These are phyloP conservation scores for Inosperma sp. DNA, from an alignment of 768 basidiomycete species.

Conservation along the genomic window DNA sequence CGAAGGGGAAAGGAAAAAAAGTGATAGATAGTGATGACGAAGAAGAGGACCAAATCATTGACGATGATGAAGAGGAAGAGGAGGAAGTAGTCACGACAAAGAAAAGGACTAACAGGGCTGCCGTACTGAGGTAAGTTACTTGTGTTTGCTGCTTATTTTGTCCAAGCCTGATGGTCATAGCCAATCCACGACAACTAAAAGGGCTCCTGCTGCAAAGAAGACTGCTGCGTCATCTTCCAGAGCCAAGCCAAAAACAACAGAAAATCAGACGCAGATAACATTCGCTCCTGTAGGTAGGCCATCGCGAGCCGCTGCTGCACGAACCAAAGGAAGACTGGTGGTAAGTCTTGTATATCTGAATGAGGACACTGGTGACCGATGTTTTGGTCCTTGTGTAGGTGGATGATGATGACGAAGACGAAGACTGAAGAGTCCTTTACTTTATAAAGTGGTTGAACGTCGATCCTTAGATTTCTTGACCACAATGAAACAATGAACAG, in stretches of 20 bases:
- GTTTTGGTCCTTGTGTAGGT: too few relatives aligned
- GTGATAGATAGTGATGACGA: constrained; percentile 28
- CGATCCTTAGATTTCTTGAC: too few relatives aligned
- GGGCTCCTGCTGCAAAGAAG: constrained; percentile 29
- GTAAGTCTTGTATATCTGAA: too few relatives aligned
- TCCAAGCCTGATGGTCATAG: not conserved
- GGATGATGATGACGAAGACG: too few relatives aligned
- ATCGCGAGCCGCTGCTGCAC: constrained; percentile 63
- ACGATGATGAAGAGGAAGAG: constrained; percentile 10
- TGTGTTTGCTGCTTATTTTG: too few relatives aligned
- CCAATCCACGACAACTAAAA: constrained; percentile 31
- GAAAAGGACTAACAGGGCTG: constrained; percentile 7
- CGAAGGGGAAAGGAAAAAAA: constrained; percentile 49
- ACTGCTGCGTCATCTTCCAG: constrained; percentile 40
- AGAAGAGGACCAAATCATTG: constrained; percentile 3
- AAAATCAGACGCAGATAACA: constrained; percentile 50
- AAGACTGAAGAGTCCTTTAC: too few relatives aligned
- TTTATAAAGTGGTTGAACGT: too few relatives aligned
- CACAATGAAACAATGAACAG: too few relatives aligned
- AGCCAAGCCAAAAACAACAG: constrained; percentile 33
- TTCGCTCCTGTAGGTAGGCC: constrained; percentile 61
- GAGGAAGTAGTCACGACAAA: not conserved
- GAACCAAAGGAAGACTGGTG: constrained; percentile 60
- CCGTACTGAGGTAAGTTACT: constrained; percentile 5
- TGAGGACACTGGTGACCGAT: too few relatives aligned